A percentile compares a stretch with the other conserved stretches of the same genome.
These are phyloP conservation scores for Aciculoconidium aculeatum DNA, from an alignment of 805 yeast genomes.

Conservation along the genomic window DNA sequence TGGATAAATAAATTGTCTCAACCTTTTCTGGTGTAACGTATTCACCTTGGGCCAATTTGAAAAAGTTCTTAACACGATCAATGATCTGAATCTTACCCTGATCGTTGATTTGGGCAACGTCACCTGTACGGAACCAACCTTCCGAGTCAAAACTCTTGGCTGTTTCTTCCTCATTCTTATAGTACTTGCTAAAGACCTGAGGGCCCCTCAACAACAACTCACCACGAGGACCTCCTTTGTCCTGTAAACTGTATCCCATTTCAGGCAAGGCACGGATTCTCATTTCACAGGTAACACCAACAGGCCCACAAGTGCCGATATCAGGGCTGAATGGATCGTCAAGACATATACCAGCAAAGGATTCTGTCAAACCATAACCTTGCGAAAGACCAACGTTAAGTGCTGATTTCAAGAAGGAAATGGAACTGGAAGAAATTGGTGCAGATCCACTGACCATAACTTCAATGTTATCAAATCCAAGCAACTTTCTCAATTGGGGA, in stretches of 20 bases:
- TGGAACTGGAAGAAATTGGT: conserved; percentile 17
- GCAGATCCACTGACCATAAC: conserved; percentile 23
- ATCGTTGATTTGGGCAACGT: conserved; percentile 12
- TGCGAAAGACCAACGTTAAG: conserved; percentile 22
- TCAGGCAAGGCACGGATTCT: conserved; percentile 19
- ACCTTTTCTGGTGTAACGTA: conserved; percentile 27
- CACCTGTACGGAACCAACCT: conserved; percentile 27
- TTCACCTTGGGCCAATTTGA: conserved; percentile 28
- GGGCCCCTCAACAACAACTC: conserved; percentile 23
- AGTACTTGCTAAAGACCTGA: conserved; percentile 20
- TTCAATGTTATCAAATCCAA: conserved; percentile 25
- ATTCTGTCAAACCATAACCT: conserved; percentile 32
- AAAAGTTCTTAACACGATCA: conserved; percentile 29
- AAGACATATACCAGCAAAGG: conserved; percentile 19
- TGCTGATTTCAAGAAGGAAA: conserved; percentile 19
- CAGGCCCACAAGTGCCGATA: conserved; percentile 21
- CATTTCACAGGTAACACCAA: conserved; percentile 14
- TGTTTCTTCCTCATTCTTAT: conserved; percentile 21
- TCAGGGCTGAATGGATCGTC: conserved; percentile 14
- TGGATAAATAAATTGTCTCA: conserved; percentile 19
- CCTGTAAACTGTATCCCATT: conserved; percentile 17
- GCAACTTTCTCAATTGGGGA: conserved; percentile 29
- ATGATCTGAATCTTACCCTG: conserved; percentile 20
- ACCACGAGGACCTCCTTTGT: conserved; percentile 23
- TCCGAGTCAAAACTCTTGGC: conserved; percentile 13